A percentile compares a stretch with the other conserved stretches of the same genome.
Conservation (phyloP, 1,284 basidiomycete species). For the Porogramme epimiltina region DNA sequence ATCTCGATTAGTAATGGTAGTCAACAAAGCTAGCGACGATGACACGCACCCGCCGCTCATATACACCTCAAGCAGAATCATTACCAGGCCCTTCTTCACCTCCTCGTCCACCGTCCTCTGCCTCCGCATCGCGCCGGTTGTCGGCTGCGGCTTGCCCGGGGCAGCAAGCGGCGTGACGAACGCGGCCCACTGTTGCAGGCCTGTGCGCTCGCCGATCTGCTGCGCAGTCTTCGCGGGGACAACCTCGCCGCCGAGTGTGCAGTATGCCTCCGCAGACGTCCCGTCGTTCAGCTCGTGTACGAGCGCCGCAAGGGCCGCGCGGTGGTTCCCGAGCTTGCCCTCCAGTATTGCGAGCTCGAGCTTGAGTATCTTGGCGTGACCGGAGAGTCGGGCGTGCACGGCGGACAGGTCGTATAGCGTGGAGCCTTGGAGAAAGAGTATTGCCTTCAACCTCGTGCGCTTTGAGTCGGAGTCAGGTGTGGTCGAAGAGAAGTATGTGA, state of each 20-base stretch:
- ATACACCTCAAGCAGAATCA: slow-evolving; percentile 78
- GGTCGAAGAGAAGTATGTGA: slow-evolving; percentile 65
- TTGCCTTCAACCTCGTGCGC: slow-evolving; percentile 70
- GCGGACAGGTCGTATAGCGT: slow-evolving; percentile 59
- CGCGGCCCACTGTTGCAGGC: slow-evolving; percentile 57
- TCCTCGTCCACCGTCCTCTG: slow-evolving; percentile 52
- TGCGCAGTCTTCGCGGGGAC: slow-evolving; percentile 63
- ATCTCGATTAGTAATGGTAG: slow-evolving; percentile 1
- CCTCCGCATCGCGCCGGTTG: slow-evolving; percentile 34
- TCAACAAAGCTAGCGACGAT: neutral
- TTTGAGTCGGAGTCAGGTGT: slow-evolving; percentile 79
- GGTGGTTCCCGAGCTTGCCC: slow-evolving; percentile 76
- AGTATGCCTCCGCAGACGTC: slow-evolving; percentile 80
- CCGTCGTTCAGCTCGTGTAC: slow-evolving; percentile 74
- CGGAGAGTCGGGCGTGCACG: slow-evolving; percentile 50
- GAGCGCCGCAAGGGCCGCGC: slow-evolving; percentile 65
- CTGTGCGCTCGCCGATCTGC: slow-evolving; percentile 50
- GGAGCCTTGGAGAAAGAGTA: slow-evolving; percentile 80
- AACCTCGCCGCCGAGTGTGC: slow-evolving; percentile 73
- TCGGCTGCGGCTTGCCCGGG: slow-evolving; percentile 18
- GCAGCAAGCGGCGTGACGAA: slow-evolving; percentile 39
- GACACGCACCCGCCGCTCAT: slow-evolving; percentile 67
- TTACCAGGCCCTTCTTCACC: slow-evolving; percentile 61
- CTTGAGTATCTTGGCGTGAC: slow-evolving; percentile 54
- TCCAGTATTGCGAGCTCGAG: slow-evolving; percentile 82